Evolutionary conservation across 2,329 filamentous ascomycete genomes (phyloP), one percentile per base, ranked within the genome.

Genomic region (Pestalotiopsis sp.): DNA sequence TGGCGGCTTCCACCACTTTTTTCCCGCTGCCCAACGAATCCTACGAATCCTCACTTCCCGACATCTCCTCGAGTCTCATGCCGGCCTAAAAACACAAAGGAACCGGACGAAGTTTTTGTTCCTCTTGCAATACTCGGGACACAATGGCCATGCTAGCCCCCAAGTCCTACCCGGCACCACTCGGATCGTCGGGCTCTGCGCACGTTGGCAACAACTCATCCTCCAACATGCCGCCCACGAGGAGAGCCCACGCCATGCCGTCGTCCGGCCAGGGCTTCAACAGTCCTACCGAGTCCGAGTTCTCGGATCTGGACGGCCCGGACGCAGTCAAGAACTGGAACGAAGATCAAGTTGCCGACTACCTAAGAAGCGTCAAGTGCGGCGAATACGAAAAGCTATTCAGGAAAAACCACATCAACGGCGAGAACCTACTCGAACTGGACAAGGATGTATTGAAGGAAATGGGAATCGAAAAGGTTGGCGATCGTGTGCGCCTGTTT

Each of bases 401-500:
- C 81, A 82, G 93, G 82, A 91, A 91, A 78, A 97, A 99, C 80
- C 93, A 98, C 80, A 98, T 99, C 84, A 99, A 96, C 78, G 96
- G 96, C 76, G 94, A 98, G 82, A 98, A 97, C 78, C 85, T 99
- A 59, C 87, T 99, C 74, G 96, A 99, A 82, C 95, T 98, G 86
- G 96, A 99, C 81, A 97, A 97, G 84, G 92, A 94, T 68, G 94
- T 97, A 56, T 86, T 99, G 72, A 97, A 97, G 81, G 96, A 99
- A 80, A 97, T 99, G 90, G 96, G 96, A 58, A 95, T 99, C 74
- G 97, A 97, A 74, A 99, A 98, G 82, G 93, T 99, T 72, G 96
- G 96, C 72, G 96, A 99, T 80, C 91, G 96, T 66, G 95, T 99
- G 45, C 93, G 95, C 71, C 91, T 99, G 70, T 95, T 94, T 76